Evolutionary conservation across 1,284 basidiomycete genomes (phyloP).

Genomic region (Naganishia cerealis): DNA sequence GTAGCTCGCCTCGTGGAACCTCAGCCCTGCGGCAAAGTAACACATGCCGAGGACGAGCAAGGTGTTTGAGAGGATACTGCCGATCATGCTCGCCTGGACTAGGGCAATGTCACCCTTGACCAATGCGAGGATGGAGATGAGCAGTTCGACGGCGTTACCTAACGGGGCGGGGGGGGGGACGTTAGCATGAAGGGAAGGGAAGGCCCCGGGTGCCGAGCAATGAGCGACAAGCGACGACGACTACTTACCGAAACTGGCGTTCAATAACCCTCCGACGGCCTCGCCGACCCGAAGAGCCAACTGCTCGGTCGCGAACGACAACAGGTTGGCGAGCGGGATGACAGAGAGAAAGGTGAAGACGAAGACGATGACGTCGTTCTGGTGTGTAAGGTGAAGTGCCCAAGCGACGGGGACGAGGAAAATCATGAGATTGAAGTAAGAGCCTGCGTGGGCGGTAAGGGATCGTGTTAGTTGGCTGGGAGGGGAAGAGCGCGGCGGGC

Average conservation of each 20-base stretch:
- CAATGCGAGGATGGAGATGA: constrained; percentile 72
- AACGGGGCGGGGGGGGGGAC: constrained; percentile 37
- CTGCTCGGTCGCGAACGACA: constrained; percentile 58
- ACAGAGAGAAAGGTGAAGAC: constrained; percentile 64
- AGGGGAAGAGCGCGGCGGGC: no score
- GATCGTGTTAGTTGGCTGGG: neutral
- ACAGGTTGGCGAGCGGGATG: constrained; percentile 56
- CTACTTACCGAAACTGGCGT: constrained; percentile 53
- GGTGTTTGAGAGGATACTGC: constrained; percentile 65
- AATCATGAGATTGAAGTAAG: constrained; percentile 44
- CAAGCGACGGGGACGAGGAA: constrained; percentile 64
- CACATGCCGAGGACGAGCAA: constrained; percentile 79
- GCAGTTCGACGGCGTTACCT: constrained; percentile 58
- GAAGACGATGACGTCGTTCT: constrained; percentile 65
- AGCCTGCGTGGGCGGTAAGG: constrained; percentile 8
- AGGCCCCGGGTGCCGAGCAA: neutral
- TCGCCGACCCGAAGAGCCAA: constrained; percentile 56
- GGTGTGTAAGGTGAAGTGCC: constrained; percentile 66
- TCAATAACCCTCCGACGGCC: constrained; percentile 55
- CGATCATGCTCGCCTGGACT: constrained; percentile 71
- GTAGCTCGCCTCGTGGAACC: constrained; percentile 63
- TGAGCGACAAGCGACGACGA: constrained; percentile 48
- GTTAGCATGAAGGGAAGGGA: constrained; percentile 38
- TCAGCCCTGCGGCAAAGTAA: constrained; percentile 59
- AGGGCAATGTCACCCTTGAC: constrained; percentile 74